Conservation (phyloP, 2,329 filamentous ascomycete species). For the Colletotrichum endophyticum region DNA sequence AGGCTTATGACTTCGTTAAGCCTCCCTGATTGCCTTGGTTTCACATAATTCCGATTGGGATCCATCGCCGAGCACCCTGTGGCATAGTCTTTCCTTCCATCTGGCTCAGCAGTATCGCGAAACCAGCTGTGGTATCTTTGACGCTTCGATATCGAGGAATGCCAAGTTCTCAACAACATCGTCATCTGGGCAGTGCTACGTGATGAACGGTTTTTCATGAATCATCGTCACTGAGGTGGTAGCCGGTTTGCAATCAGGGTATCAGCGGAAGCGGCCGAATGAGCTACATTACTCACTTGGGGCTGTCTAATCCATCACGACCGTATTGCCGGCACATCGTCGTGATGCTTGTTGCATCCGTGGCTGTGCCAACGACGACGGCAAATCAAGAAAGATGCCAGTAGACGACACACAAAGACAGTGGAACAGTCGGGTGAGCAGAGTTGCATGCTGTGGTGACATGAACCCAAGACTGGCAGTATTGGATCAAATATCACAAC, state of each 20-base stretch:
- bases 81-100: not conserved
- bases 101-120: not conserved
- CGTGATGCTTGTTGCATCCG: not conserved
- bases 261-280: not conserved
- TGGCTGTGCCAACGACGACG: not conserved
- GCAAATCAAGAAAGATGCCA: not conserved
- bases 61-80: not conserved
- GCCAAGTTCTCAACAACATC: not conserved
- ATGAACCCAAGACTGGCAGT: not conserved
- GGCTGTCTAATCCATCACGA: not conserved
- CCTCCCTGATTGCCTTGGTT: rapidly evolving
- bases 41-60: not conserved
- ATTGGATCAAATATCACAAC: not conserved
- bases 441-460: not conserved
- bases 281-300: not conserved
- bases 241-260: not conserved
- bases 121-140: too few species aligned
- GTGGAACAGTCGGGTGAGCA: not conserved
- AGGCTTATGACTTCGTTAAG: rapidly evolving
- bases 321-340: not conserved
- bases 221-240: not conserved
- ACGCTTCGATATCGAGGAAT: not conserved
- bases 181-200: not conserved
- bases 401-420: not conserved
- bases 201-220: not conserved